Percentiles rank a stretch among this genome's conserved stretches.
These are phyloP conservation scores for Zostera marina DNA, from an alignment of 116 monocot species.

Conservation along the genomic window DNA sequence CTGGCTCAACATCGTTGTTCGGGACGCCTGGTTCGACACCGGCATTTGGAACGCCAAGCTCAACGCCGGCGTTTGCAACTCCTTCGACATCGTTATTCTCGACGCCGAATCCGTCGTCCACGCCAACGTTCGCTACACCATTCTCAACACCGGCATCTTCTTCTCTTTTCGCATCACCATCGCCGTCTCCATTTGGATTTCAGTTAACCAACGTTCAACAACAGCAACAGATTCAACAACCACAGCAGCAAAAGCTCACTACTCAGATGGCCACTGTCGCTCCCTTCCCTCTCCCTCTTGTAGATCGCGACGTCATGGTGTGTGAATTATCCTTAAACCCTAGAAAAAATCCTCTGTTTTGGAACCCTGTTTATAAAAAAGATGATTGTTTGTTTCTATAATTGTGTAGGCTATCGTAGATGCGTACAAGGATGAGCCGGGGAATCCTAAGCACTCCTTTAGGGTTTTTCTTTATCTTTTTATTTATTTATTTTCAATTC, in stretches of 20 bases:
- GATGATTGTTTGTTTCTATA: background rate
- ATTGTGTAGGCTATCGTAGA: conserved; percentile 61
- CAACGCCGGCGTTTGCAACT: conserved; percentile 11
- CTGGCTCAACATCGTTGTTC: too few species aligned
- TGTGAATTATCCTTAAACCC: background rate
- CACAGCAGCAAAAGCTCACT: conserved; percentile 31
- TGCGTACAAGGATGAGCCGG: conserved; percentile 76
- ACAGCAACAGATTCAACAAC: background rate
- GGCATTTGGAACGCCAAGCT: too few species aligned
- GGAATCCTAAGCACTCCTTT: conserved; percentile 74
- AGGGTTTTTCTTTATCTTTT: conserved; percentile 26
- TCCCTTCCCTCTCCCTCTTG: conserved; percentile 42
- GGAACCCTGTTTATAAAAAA: too few species aligned
- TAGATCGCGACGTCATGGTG: conserved; percentile 77
- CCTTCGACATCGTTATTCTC: conserved; percentile 19
- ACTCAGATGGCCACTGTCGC: conserved; percentile 94
- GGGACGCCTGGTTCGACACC: too few species aligned
- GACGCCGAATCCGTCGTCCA: background rate
- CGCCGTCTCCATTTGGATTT: conserved; percentile 20
- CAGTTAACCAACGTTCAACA: conserved; percentile 15
- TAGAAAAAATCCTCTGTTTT: too few species aligned
- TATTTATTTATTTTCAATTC: background rate
- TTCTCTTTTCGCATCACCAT: conserved; percentile 7
- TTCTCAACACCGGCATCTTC: conserved; percentile 20
- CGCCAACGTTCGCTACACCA: conserved; percentile 16